Evolutionary conservation across 768 basidiomycete genomes (phyloP), one percentile per base, ranked within the genome.

Genomic region (Boletus vermiculosoides): DNA sequence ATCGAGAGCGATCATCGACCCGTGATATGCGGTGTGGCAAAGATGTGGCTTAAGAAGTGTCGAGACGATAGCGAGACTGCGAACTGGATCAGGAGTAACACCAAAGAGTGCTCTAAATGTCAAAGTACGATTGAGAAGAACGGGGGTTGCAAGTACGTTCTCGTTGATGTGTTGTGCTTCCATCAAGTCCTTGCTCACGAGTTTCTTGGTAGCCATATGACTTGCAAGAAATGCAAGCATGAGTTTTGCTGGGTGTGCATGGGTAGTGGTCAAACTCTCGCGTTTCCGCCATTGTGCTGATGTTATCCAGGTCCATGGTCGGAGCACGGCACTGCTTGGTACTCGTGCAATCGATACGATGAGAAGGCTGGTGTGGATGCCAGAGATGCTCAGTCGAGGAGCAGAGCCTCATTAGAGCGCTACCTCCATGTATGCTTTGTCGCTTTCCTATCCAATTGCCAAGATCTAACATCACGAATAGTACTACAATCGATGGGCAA

Each of bases 181-280:
- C 15, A 12, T 23, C 44, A 13, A n/a, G 45, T 41, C 23, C 55
- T 51, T 56, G 44, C 63, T 65, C 36, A 68, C 31, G 3, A n/a
- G 22, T 28, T 20, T 46, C 20, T 23, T 56, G 40, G 10, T 61
- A 97, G 95, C 79, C 97, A 99, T 73, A 99, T 99, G 96, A 98
- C 96, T 20, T 98, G 97, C 80, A 96, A 97, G 82, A 98, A 98
- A 76, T 98, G 97, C 82, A 96, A 93, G 68, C 85, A 94, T 63
- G 92, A 93, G 77, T 99, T 98, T 73, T 99, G 97, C 72, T 99
- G 97, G 97, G 95, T 99, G 40, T 99, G 97, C 76, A 97, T 98
- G 94, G 96, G 90, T 83, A 67, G 31, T 44, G 71, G 56, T 31
- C n/a, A 16, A 50, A 46, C 52, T 74, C 67, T 72, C 12, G 45